Evolutionary conservation across 192 early-diverging fungal species (phyloP), one percentile per base, ranked within the genome.

Genomic region (Lobulomyces angularis): DNA sequence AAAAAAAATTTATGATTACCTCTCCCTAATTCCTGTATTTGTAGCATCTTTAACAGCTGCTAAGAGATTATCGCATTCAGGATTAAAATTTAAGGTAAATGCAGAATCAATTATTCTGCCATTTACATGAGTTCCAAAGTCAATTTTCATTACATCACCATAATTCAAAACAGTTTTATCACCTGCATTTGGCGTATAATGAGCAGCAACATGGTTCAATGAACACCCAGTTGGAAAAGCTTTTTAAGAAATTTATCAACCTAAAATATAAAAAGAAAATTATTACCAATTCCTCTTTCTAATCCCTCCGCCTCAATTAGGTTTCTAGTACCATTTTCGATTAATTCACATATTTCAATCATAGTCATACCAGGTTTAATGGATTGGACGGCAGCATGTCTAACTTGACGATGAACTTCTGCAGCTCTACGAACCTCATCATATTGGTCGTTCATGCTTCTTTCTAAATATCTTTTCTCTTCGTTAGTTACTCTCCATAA

Each of bases 171-270:
- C 84, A 4, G 86, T 90, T 43, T 77, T 83, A 48, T 98, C 91
- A 5, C 94, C 92, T n/a, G 84, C 73, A 53, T 96, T 98, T 1
- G 94, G 94, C 18, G 94, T 96, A 48, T 83, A 98, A 50, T 98
- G 94, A 8, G 94, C 94, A 6, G 94, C 94, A 45, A 84, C 84
- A 50, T 96, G 75, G 55, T 98, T 96, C 21, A 96, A 46, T 1
- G 90, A 95, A 39, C 74, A 69, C 17, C 94, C 94, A 3, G 90
- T 96, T 8, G 94, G 94, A 58, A 98, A 98, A 6, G 85, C 94
- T 42, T 96, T 88, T 2, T n/a, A n/a, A 89, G 58, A 50, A 9
- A 14, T 30, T 3, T n/a, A 28, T 8, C 48, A 22, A 29, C 43
- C n/a, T n/a, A n/a, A n/a, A n/a, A n/a, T n/a, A n/a, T n/a, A n/a